Conservation (phyloP, 1,284 basidiomycete genomes). For the Pterula multifida region DNA sequence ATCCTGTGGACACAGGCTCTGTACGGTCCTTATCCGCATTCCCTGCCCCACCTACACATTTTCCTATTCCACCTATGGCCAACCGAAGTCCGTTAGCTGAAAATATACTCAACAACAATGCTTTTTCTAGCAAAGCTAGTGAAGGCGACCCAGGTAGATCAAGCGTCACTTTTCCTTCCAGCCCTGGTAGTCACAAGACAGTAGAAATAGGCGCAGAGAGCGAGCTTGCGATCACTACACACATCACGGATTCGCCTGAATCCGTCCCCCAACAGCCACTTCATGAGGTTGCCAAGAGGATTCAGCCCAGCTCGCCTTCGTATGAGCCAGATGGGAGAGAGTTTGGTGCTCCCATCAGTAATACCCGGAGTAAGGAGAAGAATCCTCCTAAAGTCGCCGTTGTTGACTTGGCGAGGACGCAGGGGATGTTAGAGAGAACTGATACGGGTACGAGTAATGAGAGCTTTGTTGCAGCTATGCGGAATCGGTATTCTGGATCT, state of each 20-base stretch:
- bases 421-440: conserved; percentile 26
- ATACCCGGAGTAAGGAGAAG: conserved; percentile 12
- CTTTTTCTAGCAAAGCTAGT: neutral
- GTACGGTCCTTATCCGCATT: conserved; percentile 59
- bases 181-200: neutral
- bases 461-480: conserved; percentile 57
- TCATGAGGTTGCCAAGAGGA: neutral
- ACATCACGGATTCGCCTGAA: neutral
- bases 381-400: conserved; percentile 14
- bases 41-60: conserved; percentile 57
- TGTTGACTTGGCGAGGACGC: conserved; percentile 13
- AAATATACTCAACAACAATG: neutral
- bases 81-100: neutral
- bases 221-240: neutral
- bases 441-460: conserved; percentile 40
- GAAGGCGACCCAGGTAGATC: neutral
- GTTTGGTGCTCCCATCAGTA: neutral
- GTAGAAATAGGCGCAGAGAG: neutral
- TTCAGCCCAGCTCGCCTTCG: neutral
- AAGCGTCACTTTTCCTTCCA: neutral
- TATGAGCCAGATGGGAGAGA: neutral
- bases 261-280: neutral
- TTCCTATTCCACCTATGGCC: conserved; percentile 41
- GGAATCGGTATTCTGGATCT: conserved; percentile 41
- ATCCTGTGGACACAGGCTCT: conserved; percentile 34